Evolutionary conservation across 2,329 filamentous ascomycete genomes (phyloP).

Genomic region (Orbilia blumenaviensis): DNA sequence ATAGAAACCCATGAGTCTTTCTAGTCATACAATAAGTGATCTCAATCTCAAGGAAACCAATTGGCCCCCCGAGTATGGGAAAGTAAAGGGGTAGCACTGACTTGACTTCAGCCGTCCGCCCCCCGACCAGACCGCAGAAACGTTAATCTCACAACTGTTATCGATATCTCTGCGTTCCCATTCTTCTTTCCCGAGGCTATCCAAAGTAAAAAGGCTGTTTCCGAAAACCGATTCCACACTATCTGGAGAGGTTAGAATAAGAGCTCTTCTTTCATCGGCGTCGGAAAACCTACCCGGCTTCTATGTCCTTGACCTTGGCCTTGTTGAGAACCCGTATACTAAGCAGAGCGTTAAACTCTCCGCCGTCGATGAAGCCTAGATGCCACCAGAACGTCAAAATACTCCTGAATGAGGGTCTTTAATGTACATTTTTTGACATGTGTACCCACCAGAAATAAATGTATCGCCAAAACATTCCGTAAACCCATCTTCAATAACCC

Average conservation of each 20-base stretch:
- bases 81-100: not conserved
- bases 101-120: slow-evolving; percentile 57
- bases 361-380: slow-evolving; percentile 58
- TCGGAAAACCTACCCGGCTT: slow-evolving; percentile 32
- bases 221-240: slow-evolving; percentile 54
- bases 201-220: slow-evolving; percentile 44
- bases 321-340: slow-evolving; percentile 57
- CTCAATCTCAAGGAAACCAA: too few species aligned
- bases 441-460: slow-evolving; percentile 57
- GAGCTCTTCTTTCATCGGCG: not conserved
- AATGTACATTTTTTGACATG: not conserved
- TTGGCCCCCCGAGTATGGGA: not conserved
- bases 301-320: slow-evolving; percentile 54
- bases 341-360: slow-evolving; percentile 58
- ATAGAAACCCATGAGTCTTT: not conserved
- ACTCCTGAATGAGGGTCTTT: not conserved
- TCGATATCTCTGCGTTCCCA: slow-evolving; percentile 52
- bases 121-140: slow-evolving; percentile 58
- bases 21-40: too few species aligned
- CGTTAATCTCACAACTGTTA: slow-evolving; percentile 55
- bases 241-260: not conserved
- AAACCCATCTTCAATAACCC: slow-evolving; percentile 52
- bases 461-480: slow-evolving; percentile 57
- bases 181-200: slow-evolving; percentile 44
- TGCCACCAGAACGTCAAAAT: not conserved